Conservation (phyloP, 805 yeast species). For the Pichia membranifaciens region DNA sequence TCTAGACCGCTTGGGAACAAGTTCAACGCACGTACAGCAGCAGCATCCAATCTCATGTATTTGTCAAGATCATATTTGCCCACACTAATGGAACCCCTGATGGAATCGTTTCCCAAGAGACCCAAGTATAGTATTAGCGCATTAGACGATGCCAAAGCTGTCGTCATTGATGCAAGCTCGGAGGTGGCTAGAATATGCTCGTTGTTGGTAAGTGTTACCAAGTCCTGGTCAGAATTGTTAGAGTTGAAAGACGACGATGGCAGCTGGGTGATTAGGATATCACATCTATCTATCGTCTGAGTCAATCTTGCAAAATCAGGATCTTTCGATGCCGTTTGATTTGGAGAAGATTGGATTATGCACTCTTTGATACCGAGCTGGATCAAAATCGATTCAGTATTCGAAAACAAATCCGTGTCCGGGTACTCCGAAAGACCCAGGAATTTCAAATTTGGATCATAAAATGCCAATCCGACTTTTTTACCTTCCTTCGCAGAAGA, state of each 20-base stretch:
- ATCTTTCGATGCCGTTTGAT: slow-evolving; percentile 25
- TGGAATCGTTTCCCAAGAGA: slow-evolving; percentile 50
- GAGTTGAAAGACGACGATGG: slow-evolving; percentile 52
- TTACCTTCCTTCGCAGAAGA: slow-evolving; percentile 37
- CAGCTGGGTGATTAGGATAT: slow-evolving; percentile 59
- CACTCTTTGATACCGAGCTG: slow-evolving; percentile 90
- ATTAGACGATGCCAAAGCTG: slow-evolving; percentile 57
- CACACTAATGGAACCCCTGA: slow-evolving; percentile 50
- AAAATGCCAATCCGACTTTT: slow-evolving; percentile 70
- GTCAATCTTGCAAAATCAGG: slow-evolving; percentile 58
- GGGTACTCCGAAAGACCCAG: slow-evolving; percentile 73
- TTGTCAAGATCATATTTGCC: slow-evolving; percentile 66
- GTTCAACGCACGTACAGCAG: slow-evolving; percentile 84
- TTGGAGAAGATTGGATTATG: slow-evolving; percentile 40
- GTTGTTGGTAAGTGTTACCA: slow-evolving; percentile 60
- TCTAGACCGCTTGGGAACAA: slow-evolving; percentile 55
- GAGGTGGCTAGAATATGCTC: slow-evolving; percentile 50
- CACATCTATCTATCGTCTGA: slow-evolving; percentile 74
- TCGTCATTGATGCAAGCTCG: slow-evolving; percentile 42
- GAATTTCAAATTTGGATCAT: slow-evolving; percentile 62
- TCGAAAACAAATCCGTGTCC: slow-evolving; percentile 84
- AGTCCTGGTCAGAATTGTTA: slow-evolving; percentile 72
- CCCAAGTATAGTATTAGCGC: slow-evolving; percentile 68
- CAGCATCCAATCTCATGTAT: slow-evolving; percentile 84
- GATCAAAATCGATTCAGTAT: slow-evolving; percentile 76